These are phyloP conservation scores for Rossbeevera mucosa DNA, from an alignment of 768 basidiomycete species.

Conservation along the genomic window DNA sequence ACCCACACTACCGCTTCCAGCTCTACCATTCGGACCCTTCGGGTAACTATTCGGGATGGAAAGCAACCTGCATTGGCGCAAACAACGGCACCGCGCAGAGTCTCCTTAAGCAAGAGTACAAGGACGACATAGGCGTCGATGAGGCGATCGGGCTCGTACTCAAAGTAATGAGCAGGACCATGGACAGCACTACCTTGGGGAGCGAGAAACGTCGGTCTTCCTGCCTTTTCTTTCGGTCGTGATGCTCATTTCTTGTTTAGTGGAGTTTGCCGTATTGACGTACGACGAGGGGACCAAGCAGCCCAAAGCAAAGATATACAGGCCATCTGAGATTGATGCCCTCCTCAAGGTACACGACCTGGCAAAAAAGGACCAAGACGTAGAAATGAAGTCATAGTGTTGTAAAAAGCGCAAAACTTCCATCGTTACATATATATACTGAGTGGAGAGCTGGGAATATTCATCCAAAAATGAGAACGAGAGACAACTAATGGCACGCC, in stretches of 20 bases:
- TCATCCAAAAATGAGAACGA: background rate
- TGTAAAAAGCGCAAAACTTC: background rate
- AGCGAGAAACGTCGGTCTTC: constrained; percentile 84
- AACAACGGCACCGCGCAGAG: constrained; percentile 96
- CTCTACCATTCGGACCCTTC: constrained; percentile 98
- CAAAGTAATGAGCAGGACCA: constrained; percentile 98
- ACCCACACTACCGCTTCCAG: constrained; percentile 94
- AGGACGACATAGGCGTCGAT: constrained; percentile 87
- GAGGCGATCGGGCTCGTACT: constrained; percentile 91
- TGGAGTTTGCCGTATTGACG: constrained; percentile 94
- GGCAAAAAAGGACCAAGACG: constrained; percentile 82
- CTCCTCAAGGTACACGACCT: constrained; percentile 74
- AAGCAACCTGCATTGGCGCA: constrained; percentile 97
- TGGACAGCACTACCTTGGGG: constrained; percentile 96
- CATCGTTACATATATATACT: background rate
- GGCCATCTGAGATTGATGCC: constrained; percentile 82
- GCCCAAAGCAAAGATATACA: constrained; percentile 89
- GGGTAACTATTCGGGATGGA: constrained; percentile 98
- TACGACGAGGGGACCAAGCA: constrained; percentile 71
- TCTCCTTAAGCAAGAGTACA: constrained; percentile 96
- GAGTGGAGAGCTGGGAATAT: background rate
- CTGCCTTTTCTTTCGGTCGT: constrained; percentile 20
- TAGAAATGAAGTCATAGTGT: constrained; percentile 61
- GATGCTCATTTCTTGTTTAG: constrained; percentile 39
- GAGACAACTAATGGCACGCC: constrained; percentile 63